Conservation (phyloP, 306 rosid genomes). For the Gleditsia sinensis region DNA sequence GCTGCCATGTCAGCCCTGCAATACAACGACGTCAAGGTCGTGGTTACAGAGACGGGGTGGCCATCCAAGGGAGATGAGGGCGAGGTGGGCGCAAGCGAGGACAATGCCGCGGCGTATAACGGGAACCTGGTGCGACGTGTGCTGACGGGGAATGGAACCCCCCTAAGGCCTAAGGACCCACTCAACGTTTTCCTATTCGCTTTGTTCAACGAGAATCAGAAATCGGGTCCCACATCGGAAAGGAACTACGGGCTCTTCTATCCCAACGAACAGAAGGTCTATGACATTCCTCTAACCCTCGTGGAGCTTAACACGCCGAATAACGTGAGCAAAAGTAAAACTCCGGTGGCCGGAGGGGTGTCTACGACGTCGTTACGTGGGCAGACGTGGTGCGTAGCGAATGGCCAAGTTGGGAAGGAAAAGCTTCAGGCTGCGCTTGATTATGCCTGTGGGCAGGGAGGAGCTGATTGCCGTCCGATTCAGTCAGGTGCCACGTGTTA, state of each 20-base stretch:
- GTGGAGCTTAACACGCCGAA: neutral
- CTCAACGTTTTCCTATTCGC: slow-evolving; percentile 66
- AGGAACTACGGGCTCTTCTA: slow-evolving; percentile 77
- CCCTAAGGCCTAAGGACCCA: slow-evolving; percentile 50
- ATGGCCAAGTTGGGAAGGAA: slow-evolving; percentile 38
- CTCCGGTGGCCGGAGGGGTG: slow-evolving; percentile 27
- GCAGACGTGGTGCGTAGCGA: slow-evolving; percentile 85
- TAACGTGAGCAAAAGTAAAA: slow-evolving; percentile 47
- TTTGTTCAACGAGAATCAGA: slow-evolving; percentile 73
- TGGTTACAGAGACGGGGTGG: slow-evolving; percentile 83
- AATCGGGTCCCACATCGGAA: slow-evolving; percentile 82
- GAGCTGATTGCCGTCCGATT: slow-evolving; percentile 82
- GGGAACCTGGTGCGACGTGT: slow-evolving; percentile 69
- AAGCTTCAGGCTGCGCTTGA: slow-evolving; percentile 62
- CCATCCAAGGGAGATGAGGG: slow-evolving; percentile 72
- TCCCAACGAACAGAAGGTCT: slow-evolving; percentile 64
- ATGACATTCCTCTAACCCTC: slow-evolving; percentile 50
- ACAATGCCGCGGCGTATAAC: slow-evolving; percentile 82
- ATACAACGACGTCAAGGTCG: slow-evolving; percentile 55
- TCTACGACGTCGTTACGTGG: slow-evolving; percentile 25
- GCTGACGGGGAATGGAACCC: slow-evolving; percentile 63
- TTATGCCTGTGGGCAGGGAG: slow-evolving; percentile 85
- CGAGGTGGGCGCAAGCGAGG: slow-evolving; percentile 59
- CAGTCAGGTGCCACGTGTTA: slow-evolving; percentile 68
- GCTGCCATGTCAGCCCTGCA: slow-evolving; percentile 76